phyloP scores from a whole-genome alignment of 805 yeast species.

The Metschnikowia lunata region DNA sequence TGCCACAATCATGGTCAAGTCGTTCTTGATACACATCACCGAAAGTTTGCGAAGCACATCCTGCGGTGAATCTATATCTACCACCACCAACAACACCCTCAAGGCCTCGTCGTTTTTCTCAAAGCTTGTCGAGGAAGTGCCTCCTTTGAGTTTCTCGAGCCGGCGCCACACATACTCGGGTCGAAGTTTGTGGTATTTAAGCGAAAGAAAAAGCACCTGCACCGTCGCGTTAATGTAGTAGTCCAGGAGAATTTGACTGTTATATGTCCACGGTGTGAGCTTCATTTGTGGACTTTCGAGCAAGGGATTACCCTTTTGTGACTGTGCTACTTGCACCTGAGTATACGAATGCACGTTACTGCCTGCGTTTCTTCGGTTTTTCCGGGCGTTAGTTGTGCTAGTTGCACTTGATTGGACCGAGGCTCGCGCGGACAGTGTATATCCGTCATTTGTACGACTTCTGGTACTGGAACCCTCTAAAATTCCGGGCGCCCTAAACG shows the following conservation, averaged over 20 bases:
- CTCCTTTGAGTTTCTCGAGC: constrained; percentile 39
- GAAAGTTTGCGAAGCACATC: constrained; percentile 45
- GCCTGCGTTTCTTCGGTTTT: constrained; percentile 1
- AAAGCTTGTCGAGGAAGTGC: constrained; percentile 19
- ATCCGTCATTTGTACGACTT: neutral
- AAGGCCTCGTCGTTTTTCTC: constrained; percentile 38
- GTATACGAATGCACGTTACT: constrained; percentile 14
- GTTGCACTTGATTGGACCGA: neutral
- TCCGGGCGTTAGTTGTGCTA: neutral
- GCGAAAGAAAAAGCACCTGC: constrained; percentile 57
- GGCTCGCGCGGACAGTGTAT: neutral
- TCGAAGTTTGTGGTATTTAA: constrained; percentile 70
- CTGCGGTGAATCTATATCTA: constrained; percentile 58
- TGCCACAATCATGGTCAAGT: constrained; percentile 45
- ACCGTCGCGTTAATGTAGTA: constrained; percentile 57
- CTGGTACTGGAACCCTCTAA: too few species aligned
- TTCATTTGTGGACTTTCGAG: constrained; percentile 47
- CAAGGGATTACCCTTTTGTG: constrained; percentile 72
- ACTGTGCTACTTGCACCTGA: constrained; percentile 52
- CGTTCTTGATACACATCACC: constrained; percentile 47
- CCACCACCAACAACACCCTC: constrained; percentile 56
- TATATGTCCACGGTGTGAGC: constrained; percentile 51
- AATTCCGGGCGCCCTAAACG: neutral
- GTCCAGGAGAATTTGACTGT: constrained; percentile 51
- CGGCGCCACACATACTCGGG: constrained; percentile 69